Evolutionary conservation across 208 protist genomes (phyloP).

Genomic region (Trypanosomatidae sp.): DNA sequence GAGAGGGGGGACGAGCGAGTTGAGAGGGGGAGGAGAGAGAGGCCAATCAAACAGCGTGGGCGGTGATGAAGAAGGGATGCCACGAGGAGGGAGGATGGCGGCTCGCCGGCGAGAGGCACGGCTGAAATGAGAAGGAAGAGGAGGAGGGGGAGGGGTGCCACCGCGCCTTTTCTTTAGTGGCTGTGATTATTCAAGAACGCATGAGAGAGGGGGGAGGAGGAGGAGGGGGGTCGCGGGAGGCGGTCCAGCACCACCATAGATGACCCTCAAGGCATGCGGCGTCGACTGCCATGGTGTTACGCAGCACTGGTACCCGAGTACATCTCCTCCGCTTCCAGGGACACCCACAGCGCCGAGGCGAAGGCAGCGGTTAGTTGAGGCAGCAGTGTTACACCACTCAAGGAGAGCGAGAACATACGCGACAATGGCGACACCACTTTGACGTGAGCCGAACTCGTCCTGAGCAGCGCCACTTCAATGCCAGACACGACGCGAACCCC

Average conservation of each 20-base stretch:
- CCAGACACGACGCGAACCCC: conserved; percentile 9
- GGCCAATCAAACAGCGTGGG: not conserved
- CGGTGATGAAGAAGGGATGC: not conserved
- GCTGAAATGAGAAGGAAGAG: not conserved
- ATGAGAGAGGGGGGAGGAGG: not conserved
- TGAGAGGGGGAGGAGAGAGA: not conserved
- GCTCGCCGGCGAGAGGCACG: not conserved
- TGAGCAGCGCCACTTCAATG: not conserved
- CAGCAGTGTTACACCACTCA: not conserved
- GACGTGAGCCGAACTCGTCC: not conserved
- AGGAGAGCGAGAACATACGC: not conserved
- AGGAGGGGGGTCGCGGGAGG: not conserved
- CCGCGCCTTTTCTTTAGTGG: not conserved
- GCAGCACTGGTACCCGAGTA: not conserved
- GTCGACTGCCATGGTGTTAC: not conserved
- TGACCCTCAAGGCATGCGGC: not conserved
- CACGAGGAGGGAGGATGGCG: not conserved
- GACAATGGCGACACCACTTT: not conserved
- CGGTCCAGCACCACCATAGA: not conserved
- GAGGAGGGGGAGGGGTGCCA: not conserved
- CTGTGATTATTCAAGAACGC: not conserved
- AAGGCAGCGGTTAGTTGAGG: conserved; percentile 7
- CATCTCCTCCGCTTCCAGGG: conserved; percentile 18
- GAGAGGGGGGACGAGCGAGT: not conserved
- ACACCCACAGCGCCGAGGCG: conserved; percentile 22